phyloP scores from a whole-genome alignment of 805 yeast species.

The Kluyveromyces nonfermentans region DNA sequence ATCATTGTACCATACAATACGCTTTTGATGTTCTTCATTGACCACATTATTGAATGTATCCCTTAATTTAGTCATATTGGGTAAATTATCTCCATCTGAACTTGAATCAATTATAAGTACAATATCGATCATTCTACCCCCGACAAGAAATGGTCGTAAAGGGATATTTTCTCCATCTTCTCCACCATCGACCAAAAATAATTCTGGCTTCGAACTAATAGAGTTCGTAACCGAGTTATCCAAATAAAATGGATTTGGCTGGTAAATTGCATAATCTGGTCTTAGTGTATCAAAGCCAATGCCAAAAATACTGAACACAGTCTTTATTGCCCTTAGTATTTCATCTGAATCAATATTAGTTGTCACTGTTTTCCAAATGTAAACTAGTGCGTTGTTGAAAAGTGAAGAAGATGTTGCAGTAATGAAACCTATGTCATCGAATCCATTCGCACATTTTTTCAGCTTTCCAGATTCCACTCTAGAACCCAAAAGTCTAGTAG shows the following conservation, averaged over 20 bases:
- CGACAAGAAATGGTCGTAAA: constrained; percentile 51
- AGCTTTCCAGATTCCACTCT: constrained; percentile 36
- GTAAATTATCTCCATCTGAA: constrained; percentile 44
- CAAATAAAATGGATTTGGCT: constrained; percentile 53
- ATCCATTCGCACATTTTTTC: constrained; percentile 38
- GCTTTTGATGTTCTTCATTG: constrained; percentile 24
- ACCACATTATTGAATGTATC: constrained; percentile 38
- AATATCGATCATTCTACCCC: constrained; percentile 51
- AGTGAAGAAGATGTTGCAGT: constrained; percentile 57
- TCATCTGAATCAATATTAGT: constrained; percentile 20
- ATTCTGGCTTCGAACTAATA: constrained; percentile 24
- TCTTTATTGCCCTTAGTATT: constrained; percentile 28
- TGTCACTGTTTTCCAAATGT: constrained; percentile 35
- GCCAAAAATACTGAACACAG: constrained; percentile 24
- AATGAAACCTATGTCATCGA: constrained; percentile 50
- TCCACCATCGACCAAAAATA: constrained; percentile 68
- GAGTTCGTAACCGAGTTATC: constrained; percentile 17
- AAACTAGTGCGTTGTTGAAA: constrained; percentile 45
- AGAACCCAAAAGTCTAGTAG: constrained; percentile 47
- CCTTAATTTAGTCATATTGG: constrained; percentile 47
- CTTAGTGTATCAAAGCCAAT: constrained; percentile 3
- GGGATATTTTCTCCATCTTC: constrained; percentile 72
- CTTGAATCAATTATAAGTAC: constrained; percentile 54
- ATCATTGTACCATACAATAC: constrained; percentile 7
- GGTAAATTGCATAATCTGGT: constrained; percentile 50